Percentiles rank a stretch among this genome's conserved stretches.
These are phyloP conservation scores for Fomitopsis schrenkii DNA, from an alignment of 1,284 basidiomycete species.

Conservation along the genomic window DNA sequence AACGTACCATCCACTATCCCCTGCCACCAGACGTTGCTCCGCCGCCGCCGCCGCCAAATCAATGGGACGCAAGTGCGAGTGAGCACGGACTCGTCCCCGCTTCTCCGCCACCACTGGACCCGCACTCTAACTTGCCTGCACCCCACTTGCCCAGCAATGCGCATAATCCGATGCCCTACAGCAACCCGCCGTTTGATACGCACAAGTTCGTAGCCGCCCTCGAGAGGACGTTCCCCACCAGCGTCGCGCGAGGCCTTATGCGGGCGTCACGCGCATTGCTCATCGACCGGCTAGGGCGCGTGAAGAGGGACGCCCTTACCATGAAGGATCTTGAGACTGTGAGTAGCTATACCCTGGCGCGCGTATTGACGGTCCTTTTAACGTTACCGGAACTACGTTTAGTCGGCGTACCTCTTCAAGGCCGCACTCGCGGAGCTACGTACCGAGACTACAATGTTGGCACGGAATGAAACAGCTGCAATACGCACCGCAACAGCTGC, in stretches of 20 bases:
- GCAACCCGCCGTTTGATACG: constrained; percentile 35
- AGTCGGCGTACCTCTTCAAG: constrained; percentile 96
- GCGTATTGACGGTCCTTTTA: not conserved
- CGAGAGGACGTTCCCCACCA: constrained; percentile 67
- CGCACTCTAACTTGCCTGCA: constrained; percentile 15
- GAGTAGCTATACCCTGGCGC: constrained; percentile 28
- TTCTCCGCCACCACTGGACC: constrained; percentile 16
- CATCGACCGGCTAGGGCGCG: constrained; percentile 71
- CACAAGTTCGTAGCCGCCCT: constrained; percentile 59
- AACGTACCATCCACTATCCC: constrained; percentile 10
- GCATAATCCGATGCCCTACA: constrained; percentile 17
- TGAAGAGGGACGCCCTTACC: constrained; percentile 72
- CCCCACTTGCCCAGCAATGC: constrained; percentile 12
- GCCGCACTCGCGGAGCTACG: constrained; percentile 91
- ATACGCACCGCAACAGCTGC: constrained; percentile 73
- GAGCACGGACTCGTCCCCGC: constrained; percentile 13
- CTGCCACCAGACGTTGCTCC: constrained; percentile 7
- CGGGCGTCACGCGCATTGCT: constrained; percentile 80
- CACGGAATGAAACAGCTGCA: constrained; percentile 82
- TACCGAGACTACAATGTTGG: constrained; percentile 81
- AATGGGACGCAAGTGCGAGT: not conserved
- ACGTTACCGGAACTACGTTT: not conserved
- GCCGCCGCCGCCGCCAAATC: not conserved
- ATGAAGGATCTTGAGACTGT: constrained; percentile 91
- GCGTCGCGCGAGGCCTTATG: constrained; percentile 79